Percentiles rank a stretch among this genome's conserved stretches.
Evolutionary conservation across 352 stramenopile species (phyloP).

Genomic region (Phytophthora fragariae): DNA sequence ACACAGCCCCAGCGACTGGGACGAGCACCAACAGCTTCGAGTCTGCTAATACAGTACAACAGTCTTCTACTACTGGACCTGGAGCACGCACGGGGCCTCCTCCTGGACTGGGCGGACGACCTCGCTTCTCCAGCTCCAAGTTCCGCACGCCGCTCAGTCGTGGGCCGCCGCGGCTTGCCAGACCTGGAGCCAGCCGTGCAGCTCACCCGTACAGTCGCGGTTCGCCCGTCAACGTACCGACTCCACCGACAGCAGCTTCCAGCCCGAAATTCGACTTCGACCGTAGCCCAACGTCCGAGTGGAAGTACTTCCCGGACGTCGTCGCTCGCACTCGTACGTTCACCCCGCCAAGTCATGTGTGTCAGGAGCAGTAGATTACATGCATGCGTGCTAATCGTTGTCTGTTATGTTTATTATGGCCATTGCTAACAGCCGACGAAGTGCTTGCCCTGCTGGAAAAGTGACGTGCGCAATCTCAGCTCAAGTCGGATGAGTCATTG

Average conservation of each 20-base stretch:
- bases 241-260: conserved; percentile 2
- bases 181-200: conserved; percentile 12
- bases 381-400: conserved; percentile 4
- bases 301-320: conserved; percentile 58
- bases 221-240: neutral
- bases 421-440: conserved; percentile 50
- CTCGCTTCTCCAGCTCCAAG: conserved; percentile 33
- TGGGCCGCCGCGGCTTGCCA: conserved; percentile 26
- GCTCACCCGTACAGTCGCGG: conserved; percentile 28
- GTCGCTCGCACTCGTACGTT: conserved; percentile 59
- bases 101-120: conserved; percentile 18
- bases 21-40: conserved; percentile 8
- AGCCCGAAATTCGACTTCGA: conserved; percentile 58
- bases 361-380: neutral
- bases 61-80: neutral
- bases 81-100: neutral
- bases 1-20: neutral
- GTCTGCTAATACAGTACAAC: conserved; percentile 1
- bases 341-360: neutral
- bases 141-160: conserved; percentile 41
- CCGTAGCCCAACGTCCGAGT: conserved; percentile 67
- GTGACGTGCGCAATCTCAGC: conserved; percentile 14
- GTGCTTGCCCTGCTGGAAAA: conserved; percentile 64
- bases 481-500: neutral
- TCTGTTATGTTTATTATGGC: conserved; percentile 2